These are phyloP conservation scores for Colletotrichum somersetense DNA, from an alignment of 2,329 filamentous ascomycete genomes.

Conservation along the genomic window DNA sequence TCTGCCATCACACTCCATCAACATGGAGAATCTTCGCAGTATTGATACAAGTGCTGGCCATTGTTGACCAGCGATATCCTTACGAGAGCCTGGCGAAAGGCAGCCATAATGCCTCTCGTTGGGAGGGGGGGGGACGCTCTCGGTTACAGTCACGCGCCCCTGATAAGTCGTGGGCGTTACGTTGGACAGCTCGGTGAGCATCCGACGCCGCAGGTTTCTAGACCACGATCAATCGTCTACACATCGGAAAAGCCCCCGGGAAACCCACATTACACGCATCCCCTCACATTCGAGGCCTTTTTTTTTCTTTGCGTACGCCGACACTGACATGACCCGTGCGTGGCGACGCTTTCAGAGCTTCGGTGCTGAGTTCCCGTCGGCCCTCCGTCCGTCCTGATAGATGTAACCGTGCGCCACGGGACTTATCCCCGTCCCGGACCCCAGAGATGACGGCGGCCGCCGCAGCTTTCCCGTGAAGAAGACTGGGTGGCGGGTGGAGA, in stretches of 20 bases:
- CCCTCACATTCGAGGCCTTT: not conserved
- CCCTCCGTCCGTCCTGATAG: slow-evolving; percentile 62
- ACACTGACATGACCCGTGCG: not conserved
- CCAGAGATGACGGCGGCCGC: slow-evolving; percentile 61
- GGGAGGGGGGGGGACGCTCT: not conserved
- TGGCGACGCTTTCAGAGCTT: slow-evolving; percentile 52
- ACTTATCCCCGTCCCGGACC: slow-evolving; percentile 48
- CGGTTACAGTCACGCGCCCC: not conserved
- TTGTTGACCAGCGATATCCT: not conserved
- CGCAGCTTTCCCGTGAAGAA: slow-evolving; percentile 78
- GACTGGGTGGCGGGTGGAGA: slow-evolving; percentile 76
- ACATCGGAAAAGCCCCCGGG: not conserved
- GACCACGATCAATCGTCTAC: not conserved
- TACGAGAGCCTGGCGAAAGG: not conserved
- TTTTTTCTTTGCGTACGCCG: not conserved
- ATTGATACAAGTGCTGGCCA: not conserved
- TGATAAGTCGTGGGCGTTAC: not conserved
- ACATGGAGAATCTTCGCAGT: not conserved
- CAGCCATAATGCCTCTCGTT: too few species aligned
- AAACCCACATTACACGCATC: not conserved
- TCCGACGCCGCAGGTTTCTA: not conserved
- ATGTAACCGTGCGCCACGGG: slow-evolving; percentile 72
- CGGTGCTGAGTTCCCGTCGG: slow-evolving; percentile 47
- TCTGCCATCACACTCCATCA: not conserved
- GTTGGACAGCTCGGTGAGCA: not conserved